Percentiles rank a stretch among this genome's conserved stretches.
phyloP scores from a whole-genome alignment of 495 filamentous ascomycete genomes.

The Talaromyces thailandensis region DNA sequence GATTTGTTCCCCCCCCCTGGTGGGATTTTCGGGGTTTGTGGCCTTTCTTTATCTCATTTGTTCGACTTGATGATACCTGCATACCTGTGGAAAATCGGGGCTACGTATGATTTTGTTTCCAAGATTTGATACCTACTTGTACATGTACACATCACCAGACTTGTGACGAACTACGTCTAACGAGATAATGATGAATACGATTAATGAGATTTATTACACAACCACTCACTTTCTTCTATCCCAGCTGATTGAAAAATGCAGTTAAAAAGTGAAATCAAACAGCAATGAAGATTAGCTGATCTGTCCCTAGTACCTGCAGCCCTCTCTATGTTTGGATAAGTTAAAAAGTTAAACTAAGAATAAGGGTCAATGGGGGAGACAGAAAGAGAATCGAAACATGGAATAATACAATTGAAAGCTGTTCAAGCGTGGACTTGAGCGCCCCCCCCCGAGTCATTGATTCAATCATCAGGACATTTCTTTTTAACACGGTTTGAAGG shows the following conservation, averaged over 20 bases:
- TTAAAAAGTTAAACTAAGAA: neutral
- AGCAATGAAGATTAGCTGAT: neutral
- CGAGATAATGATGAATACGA: neutral
- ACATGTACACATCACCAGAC: neutral
- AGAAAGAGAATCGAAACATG: neutral
- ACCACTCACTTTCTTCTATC: neutral
- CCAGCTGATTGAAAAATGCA: neutral
- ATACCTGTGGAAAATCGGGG: neutral
- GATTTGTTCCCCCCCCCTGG: neutral
- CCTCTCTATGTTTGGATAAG: neutral
- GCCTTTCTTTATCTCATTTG: neutral
- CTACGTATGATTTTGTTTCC: neutral
- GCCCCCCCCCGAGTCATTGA: neutral
- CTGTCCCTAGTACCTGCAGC: neutral
- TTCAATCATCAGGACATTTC: neutral
- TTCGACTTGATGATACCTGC: neutral
- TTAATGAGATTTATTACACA: neutral
- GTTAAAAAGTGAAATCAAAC: neutral
- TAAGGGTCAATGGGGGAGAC: neutral
- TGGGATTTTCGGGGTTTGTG: neutral
- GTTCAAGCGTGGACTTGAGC: neutral
- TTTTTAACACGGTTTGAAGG: neutral
- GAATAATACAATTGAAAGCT: neutral
- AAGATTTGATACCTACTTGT: neutral
- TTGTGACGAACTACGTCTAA: neutral